Base-by-base conservation (phyloP, 129 eudicot species). In the Flaveria sonorensis region DNA sequence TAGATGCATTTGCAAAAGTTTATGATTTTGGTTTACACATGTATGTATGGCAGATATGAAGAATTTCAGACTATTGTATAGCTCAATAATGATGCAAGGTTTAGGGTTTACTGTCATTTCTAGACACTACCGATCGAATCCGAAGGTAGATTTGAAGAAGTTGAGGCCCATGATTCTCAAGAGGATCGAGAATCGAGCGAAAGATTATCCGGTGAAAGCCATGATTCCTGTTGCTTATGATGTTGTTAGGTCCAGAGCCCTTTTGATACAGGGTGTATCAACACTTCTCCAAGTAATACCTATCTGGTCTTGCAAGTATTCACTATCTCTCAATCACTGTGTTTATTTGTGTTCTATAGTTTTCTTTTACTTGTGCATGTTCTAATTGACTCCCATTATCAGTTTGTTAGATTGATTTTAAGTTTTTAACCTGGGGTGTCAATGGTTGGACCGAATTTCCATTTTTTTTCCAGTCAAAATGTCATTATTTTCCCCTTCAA, bases 251-350 rank as follows among this genome's bases (percentile, higher is more conserved):
- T 85, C 93, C 6, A 78, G 97, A 68, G 46, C 78, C 13, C 63
- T 77, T 26, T 89, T 95, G 70, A 75, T 89, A 63, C 85, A 82
- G 75, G 97, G 97, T 67, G 89, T 95, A 11, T 89, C 96, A 47
- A 75, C 85, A 15, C 94, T 95, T 68, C 89, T 95, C 60, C 88
- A 83, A 40, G 82, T 77, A 74, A 20, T 87, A 40, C 94, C 99
- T 60, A 57, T 83, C 21, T 83, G 89, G 88, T 68, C 99, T 43
- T 95, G 99, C 99, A 89, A 87, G 99, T 94, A 87, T 40, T 83
- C 81, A 60, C 79, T 62, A 79, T 52, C 75, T 45, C 81, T 80
- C 53, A 2, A 63, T 28, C 85, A 39, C 42, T 70, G 19, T 57
- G 65, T 57, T 63, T 59, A 10, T 4, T 6, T 39, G n/a, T 61